Base-by-base conservation (phyloP, 163 green algal genomes). In the Picocystis sp. region DNA sequence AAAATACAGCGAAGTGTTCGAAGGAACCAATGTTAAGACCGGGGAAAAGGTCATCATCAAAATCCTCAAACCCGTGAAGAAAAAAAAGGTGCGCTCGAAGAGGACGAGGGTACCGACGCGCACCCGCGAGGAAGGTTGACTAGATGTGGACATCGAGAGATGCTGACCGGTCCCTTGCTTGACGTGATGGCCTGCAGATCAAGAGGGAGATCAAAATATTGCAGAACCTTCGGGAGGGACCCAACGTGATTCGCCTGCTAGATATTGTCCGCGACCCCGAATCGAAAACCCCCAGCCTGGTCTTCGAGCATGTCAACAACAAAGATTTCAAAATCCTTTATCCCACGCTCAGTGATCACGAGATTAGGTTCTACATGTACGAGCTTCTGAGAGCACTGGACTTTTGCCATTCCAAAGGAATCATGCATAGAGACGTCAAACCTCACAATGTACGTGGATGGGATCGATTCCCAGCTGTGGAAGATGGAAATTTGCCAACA, bases 1-100 rank as follows among this genome's bases (percentile, higher is more conserved):
- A 35, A 97, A 98, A 64, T 97, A 97, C 71, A 93, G 79, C 61
- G 89, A 98, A 67, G 89, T 98, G n/a, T 98, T 98, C 68, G 89
- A 98, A 38, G 52, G 43, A 46, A 42, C 22, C 2, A 19, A 56
- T n/a, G 50, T 45, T 3, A 19, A 21, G 11, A 45, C 21, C 9
- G 50, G 50, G 6, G 21, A 89, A 24, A 82, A 77, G 24, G 95
- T 84, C 67, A 85, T 98, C 48, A 93, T 96, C 66, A 98, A 98
- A 66, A 94, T 98, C 45, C 70, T 98, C 11, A 98, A 98, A 63
- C 89, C 89, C 3, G 87, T 96, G 38, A 93, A 93, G 63, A 92
- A 93, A 71, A 93, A 92, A 55, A 93, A 93, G 79, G 74, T 77
- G 50, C 19, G 53, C 42, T 15, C 15, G 8, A 8, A 38, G 29